Evolutionary conservation across 805 yeast species (phyloP).

Genomic region (Grigorovia transvaalensis): DNA sequence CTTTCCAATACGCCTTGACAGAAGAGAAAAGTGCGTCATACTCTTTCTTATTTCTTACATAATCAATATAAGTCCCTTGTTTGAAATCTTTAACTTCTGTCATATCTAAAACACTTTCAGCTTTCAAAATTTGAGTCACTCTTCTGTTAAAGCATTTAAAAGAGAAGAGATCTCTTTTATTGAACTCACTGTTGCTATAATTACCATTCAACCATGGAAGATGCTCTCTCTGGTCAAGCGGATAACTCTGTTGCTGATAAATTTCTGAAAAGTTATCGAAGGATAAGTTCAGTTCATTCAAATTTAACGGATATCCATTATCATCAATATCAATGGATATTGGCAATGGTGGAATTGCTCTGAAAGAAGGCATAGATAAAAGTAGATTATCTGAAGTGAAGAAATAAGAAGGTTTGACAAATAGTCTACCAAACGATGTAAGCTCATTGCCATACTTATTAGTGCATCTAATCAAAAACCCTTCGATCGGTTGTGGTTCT

Average conservation of each 20-base stretch:
- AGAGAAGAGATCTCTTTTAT: constrained; percentile 45
- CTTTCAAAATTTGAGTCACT: constrained; percentile 40
- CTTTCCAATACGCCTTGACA: constrained; percentile 12
- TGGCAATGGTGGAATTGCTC: constrained; percentile 56
- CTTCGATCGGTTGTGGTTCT: constrained; percentile 76
- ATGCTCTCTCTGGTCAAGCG: constrained; percentile 39
- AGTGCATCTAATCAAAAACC: constrained; percentile 54
- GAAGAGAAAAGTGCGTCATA: constrained; percentile 1
- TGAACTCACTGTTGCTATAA: constrained; percentile 32
- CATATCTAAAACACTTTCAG: constrained; percentile 56
- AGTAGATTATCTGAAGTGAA: constrained; percentile 52
- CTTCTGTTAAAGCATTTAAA: constrained; percentile 57
- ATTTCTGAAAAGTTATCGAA: constrained; percentile 26
- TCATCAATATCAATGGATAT: constrained; percentile 13
- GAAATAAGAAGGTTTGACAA: constrained; percentile 51
- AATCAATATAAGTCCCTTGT: constrained; percentile 22
- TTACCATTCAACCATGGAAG: constrained; percentile 50
- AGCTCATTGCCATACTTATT: constrained; percentile 38
- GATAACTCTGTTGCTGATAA: constrained; percentile 46
- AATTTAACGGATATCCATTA: constrained; percentile 24
- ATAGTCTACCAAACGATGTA: constrained; percentile 28
- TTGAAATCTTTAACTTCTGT: constrained; percentile 35
- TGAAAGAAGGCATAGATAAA: constrained; percentile 42
- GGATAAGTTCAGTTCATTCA: constrained; percentile 14
- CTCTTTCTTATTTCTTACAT: constrained; percentile 9